A percentile compares a stretch with the other conserved stretches of the same genome.
Conservation (phyloP, 78 protist species). For the Cyanophora paradoxa region DNA sequence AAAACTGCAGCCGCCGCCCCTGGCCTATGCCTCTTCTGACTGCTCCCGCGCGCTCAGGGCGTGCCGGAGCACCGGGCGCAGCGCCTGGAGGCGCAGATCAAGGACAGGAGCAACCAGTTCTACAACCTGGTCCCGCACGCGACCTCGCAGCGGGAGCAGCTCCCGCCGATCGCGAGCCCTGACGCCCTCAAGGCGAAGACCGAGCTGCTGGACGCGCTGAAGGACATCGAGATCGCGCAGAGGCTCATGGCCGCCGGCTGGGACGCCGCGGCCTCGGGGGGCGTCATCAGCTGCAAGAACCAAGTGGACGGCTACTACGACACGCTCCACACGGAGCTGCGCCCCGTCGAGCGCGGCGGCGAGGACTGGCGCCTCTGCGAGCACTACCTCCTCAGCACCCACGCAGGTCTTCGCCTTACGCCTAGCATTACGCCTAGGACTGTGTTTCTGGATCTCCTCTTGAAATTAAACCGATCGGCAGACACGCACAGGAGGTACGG, state of each 20-base stretch:
- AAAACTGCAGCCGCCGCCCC: too few relatives aligned
- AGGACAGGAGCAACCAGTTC: neutral
- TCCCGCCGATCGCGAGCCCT: neutral
- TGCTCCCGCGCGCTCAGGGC: too few relatives aligned
- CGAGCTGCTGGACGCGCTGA: constrained; percentile 45
- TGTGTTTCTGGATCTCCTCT: neutral
- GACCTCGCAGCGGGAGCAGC: neutral
- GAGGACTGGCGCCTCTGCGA: too few relatives aligned
- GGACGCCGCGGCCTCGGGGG: too few relatives aligned
- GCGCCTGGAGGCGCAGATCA: neutral
- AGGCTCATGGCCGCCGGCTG: constrained; percentile 20
- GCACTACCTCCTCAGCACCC: too few relatives aligned
- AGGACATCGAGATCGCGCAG: constrained; percentile 67
- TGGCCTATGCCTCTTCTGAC: too few relatives aligned
- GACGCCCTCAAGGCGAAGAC: neutral
- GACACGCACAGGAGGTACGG: too few relatives aligned
- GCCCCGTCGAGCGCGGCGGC: too few relatives aligned
- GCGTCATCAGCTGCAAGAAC: neutral
- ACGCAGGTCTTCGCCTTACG: neutral
- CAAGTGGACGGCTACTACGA: neutral
- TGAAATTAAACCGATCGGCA: too few relatives aligned
- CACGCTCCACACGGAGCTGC: neutral
- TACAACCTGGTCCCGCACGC: neutral
- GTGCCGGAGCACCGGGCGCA: too few relatives aligned
- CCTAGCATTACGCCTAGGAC: neutral